phyloP scores from a whole-genome alignment of 2,329 filamentous ascomycete genomes.

The Zalaria obscura region DNA sequence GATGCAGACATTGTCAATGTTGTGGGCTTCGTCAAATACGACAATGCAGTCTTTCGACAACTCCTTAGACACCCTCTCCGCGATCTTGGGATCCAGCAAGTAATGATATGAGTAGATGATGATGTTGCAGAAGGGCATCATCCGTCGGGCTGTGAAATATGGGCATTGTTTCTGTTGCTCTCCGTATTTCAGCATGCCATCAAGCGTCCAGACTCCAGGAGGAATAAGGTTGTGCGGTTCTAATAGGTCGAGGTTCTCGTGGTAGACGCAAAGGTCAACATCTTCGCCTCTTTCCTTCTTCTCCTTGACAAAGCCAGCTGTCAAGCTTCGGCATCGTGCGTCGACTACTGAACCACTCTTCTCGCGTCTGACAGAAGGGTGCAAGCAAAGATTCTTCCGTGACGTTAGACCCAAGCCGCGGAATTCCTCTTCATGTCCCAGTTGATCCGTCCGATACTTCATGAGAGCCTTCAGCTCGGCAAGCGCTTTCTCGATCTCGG shows the following conservation, averaged over 20 bases:
- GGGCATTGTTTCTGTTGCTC: conserved; percentile 95
- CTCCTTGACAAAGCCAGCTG: conserved; percentile 92
- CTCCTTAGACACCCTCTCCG: conserved; percentile 85
- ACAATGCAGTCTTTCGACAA: conserved; percentile 97
- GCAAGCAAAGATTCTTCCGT: conserved; percentile 91
- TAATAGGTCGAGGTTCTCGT: conserved; percentile 91
- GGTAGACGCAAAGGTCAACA: conserved; percentile 88
- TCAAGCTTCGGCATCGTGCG: conserved; percentile 87
- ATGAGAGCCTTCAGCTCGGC: conserved; percentile 84
- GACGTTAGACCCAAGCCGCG: conserved; percentile 83
- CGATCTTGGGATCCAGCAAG: conserved; percentile 92
- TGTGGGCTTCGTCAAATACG: conserved; percentile 97
- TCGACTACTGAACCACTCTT: conserved; percentile 92
- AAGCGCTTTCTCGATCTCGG: conserved; percentile 95
- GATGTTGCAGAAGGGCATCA: conserved; percentile 99
- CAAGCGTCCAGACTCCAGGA: conserved; percentile 89
- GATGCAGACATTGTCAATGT: conserved; percentile 99
- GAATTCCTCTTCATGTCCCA: conserved; percentile 89
- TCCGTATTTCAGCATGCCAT: conserved; percentile 76
- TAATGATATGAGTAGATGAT: conserved; percentile 99
- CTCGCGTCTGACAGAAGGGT: conserved; percentile 89
- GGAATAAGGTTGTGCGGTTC: conserved; percentile 92
- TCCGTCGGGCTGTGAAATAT: conserved; percentile 88
- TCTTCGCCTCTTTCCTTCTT: conserved; percentile 93
- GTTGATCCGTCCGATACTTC: conserved; percentile 80